These are phyloP conservation scores for Wickerhamiella dianesei DNA, from an alignment of 805 yeast genomes.

Conservation along the genomic window DNA sequence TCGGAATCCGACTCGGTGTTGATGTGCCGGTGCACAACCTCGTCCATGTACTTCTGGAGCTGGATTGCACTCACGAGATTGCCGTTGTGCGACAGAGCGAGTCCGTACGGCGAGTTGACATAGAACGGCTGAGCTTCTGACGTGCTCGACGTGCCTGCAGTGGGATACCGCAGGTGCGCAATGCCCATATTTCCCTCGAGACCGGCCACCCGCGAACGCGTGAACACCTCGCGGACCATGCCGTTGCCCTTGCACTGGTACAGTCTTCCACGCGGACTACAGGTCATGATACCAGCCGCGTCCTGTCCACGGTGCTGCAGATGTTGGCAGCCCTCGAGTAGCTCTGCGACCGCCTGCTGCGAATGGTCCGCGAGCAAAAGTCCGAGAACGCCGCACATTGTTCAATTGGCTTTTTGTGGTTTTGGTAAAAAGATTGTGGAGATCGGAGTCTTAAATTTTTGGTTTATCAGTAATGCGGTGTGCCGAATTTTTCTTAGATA, in stretches of 20 bases:
- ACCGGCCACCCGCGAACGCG: constrained; percentile 60
- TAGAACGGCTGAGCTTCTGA: constrained; percentile 98
- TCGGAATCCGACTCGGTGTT: constrained; percentile 96
- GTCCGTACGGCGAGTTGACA: constrained; percentile 94
- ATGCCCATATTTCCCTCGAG: constrained; percentile 91
- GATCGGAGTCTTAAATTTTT: neutral
- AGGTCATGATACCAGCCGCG: constrained; percentile 97
- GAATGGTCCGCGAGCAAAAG: constrained; percentile 65
- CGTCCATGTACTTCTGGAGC: constrained; percentile 70
- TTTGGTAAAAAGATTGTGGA: neutral
- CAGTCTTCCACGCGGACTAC: constrained; percentile 84
- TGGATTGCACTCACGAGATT: constrained; percentile 79
- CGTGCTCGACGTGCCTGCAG: constrained; percentile 92
- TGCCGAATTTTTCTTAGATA: neutral
- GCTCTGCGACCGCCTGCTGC: constrained; percentile 69
- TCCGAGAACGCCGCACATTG: constrained; percentile 93
- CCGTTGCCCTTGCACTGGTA: constrained; percentile 98
- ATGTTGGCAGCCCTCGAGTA: constrained; percentile 83
- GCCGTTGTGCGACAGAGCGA: constrained; percentile 84
- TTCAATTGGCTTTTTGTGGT: neutral
- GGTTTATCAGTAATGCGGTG: neutral
- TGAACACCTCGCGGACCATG: constrained; percentile 96
- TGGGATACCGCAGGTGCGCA: constrained; percentile 88
- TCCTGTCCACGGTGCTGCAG: constrained; percentile 97
- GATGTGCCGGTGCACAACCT: constrained; percentile 89